Evolutionary conservation across 225 moss, liverwort and hornwort genomes (phyloP).

Genomic region (Straminergon stramineum): DNA sequence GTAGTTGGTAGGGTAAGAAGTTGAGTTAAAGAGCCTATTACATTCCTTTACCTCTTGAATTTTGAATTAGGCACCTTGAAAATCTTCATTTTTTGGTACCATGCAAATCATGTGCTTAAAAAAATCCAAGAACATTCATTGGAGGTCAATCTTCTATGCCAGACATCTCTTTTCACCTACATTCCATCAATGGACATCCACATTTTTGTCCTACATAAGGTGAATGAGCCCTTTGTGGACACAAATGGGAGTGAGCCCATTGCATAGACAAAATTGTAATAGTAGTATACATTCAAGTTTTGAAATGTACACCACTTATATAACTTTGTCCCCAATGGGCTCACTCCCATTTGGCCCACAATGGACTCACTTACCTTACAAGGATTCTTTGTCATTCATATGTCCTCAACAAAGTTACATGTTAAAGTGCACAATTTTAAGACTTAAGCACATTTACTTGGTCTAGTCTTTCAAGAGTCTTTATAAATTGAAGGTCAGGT

Average conservation of each 20-base stretch:
- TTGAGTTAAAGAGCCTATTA: not conserved
- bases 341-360: too few relatives aligned
- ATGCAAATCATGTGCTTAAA: too few relatives aligned
- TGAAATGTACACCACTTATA: not conserved
- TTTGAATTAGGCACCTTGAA: accelerated
- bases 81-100: not conserved
- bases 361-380: not conserved
- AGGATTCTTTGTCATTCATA: not conserved
- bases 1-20: accelerated
- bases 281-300: not conserved
- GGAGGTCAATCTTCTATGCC: not conserved
- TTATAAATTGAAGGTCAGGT: not conserved
- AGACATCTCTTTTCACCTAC: not conserved
- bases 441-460: not conserved
- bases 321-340: not conserved
- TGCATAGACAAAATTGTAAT: not conserved
- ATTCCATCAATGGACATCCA: not conserved
- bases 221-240: not conserved
- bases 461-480: not conserved
- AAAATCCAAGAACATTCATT: too few relatives aligned
- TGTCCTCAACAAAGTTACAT: not conserved
- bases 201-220: not conserved
- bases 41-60: not conserved
- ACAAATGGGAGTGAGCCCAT: not conserved
- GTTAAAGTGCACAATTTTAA: not conserved